Evolutionary conservation across 495 filamentous ascomycete species (phyloP), one percentile per base, ranked within the genome.

Genomic region (Neurospora sp.): DNA sequence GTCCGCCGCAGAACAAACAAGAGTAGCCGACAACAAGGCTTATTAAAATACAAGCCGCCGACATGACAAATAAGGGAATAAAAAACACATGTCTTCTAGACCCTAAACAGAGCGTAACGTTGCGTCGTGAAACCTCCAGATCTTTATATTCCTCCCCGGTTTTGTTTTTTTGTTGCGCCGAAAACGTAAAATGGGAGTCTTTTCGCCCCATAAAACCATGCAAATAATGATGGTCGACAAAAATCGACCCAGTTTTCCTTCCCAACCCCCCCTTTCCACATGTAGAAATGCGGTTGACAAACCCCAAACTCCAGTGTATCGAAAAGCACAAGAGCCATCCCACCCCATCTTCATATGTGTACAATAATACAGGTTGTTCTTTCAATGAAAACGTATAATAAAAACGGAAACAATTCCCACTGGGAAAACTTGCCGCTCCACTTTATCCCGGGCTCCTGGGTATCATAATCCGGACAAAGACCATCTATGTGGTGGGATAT

Each of bases 151-250:
- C 53, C 53, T 65, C 53, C 53, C 53, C 27, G 6, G 27, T 65
- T 65, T 65, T 65, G 27, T 71, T 53, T 31, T 70, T 70, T 35
- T 69, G 22, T 61, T 42, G 38, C 7, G 40, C 61, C 72, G 53
- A 70, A 72, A 75, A 75, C 14, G 72, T 40, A 70, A 72, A 72
- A 45, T 44, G 37, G 35, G 1, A 35, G 20, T 20, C 38, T 39
- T 41, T 18, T 35, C 73, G 18, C 9, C 39, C n/a, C 22, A 9
- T 39, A 48, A 20, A 69, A 69, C 31, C 42, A 40, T 22, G 27
- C 48, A 68, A 68, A 70, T 42, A 18, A 48, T 61, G 22, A 8
- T 65, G 53, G 53, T 65, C 53, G 53, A 65, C 27, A 35, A 0
- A 9, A 65, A 35, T 16, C 27, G 27, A 65, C 53, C 53, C 27